phyloP scores from a whole-genome alignment of 768 basidiomycete species.

The Termitomyces sp. region DNA sequence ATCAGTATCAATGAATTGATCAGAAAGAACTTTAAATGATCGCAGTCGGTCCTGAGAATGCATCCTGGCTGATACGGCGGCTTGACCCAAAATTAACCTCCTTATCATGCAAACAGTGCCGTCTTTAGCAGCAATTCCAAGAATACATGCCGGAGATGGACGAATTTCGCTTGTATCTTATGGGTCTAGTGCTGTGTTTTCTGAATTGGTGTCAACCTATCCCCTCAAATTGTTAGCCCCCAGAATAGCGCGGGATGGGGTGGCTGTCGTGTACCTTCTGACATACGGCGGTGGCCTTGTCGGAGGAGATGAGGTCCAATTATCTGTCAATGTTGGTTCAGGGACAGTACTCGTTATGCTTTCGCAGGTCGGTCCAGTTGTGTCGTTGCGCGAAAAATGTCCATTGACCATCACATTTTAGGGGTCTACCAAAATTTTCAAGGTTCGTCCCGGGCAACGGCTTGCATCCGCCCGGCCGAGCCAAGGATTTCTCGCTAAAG shows the following conservation, averaged over 20 bases:
- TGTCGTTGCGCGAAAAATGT: not conserved
- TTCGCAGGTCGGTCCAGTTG: constrained; percentile 64
- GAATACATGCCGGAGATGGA: constrained; percentile 44
- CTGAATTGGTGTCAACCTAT: constrained; percentile 73
- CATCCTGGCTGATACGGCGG: not conserved
- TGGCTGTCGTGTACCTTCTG: constrained; percentile 73
- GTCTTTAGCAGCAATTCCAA: constrained; percentile 15
- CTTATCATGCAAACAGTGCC: constrained; percentile 10
- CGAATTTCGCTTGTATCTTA: constrained; percentile 48
- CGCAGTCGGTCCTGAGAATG: not conserved
- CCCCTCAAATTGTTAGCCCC: constrained; percentile 88
- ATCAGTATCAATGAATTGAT: not conserved
- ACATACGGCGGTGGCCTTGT: constrained; percentile 93
- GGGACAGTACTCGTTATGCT: constrained; percentile 63
- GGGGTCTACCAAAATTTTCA: constrained; percentile 97
- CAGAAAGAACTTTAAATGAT: not conserved
- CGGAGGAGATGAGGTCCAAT: constrained; percentile 68
- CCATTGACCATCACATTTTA: constrained; percentile 19
- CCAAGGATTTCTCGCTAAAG: not conserved
- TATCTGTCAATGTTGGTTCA: constrained; percentile 55
- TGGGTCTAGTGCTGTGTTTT: constrained; percentile 56
- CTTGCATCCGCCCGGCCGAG: constrained; percentile 33
- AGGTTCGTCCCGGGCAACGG: constrained; percentile 58
- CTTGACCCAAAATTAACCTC: not conserved
- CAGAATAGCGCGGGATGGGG: constrained; percentile 35